phyloP scores from a whole-genome alignment of 140 eudicot genomes.

The Eryngium alpinum region DNA sequence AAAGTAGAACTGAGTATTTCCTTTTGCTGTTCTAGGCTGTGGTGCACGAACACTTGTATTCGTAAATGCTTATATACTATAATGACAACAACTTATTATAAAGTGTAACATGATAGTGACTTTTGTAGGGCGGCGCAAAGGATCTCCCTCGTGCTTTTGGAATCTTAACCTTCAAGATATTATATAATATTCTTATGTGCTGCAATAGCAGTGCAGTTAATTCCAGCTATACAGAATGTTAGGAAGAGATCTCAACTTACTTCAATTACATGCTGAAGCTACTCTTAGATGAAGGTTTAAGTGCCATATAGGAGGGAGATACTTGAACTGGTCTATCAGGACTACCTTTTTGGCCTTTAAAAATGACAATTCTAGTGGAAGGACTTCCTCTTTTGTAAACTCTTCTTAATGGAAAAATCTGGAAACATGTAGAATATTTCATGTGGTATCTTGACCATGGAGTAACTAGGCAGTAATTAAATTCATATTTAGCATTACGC shows the following conservation, averaged over 20 bases:
- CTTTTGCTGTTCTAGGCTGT: conserved; percentile 35
- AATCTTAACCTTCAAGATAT: conserved; percentile 9
- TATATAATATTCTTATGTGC: not conserved
- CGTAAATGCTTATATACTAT: conserved; percentile 7
- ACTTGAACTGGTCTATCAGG: too few species aligned
- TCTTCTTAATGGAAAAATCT: too few species aligned
- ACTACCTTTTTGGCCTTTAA: too few species aligned
- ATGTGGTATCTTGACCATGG: too few species aligned
- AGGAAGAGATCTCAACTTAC: not conserved
- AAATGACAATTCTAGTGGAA: too few species aligned
- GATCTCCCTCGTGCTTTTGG: conserved; percentile 30
- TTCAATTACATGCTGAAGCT: not conserved
- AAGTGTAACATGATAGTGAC: conserved; percentile 41
- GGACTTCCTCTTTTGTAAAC: too few species aligned
- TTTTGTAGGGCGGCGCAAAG: conserved; percentile 23
- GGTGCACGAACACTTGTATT: conserved; percentile 7
- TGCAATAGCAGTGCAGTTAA: not conserved
- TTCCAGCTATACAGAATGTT: not conserved
- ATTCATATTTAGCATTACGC: too few species aligned
- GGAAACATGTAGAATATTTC: too few species aligned
- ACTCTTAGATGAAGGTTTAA: not conserved
- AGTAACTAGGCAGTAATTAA: too few species aligned
- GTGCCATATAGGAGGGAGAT: not conserved
- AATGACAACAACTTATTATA: conserved; percentile 5
- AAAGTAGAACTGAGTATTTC: conserved; percentile 28